Conservation (phyloP, 2,329 filamentous ascomycete species). For the Alternaria angustiovoidea region DNA sequence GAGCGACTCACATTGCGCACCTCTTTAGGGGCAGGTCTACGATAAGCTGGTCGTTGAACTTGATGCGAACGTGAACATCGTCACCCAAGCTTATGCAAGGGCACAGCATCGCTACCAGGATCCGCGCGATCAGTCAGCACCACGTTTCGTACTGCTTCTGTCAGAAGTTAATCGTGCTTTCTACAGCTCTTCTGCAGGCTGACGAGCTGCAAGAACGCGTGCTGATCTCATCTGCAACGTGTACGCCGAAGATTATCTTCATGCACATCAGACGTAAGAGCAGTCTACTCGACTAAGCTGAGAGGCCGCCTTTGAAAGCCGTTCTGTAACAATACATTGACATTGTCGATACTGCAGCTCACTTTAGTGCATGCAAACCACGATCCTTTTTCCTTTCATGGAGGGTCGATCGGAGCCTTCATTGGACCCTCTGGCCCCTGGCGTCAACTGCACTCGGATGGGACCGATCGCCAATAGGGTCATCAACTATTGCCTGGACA, state of each 20-base stretch:
- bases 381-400: conserved; percentile 8
- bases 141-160: conserved; percentile 19
- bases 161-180: conserved; percentile 20
- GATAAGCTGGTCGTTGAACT: conserved; percentile 4
- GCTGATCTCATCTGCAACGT: not conserved
- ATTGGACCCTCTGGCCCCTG: conserved; percentile 16
- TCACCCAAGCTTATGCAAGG: conserved; percentile 13
- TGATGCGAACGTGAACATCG: conserved; percentile 4
- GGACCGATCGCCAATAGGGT: conserved; percentile 8
- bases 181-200: not conserved
- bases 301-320: not conserved
- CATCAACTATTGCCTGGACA: not conserved
- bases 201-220: not conserved
- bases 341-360: conserved; percentile 21
- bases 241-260: not conserved
- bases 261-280: not conserved
- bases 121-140: conserved; percentile 11
- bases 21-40: not conserved
- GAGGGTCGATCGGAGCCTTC: conserved; percentile 4
- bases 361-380: conserved; percentile 19
- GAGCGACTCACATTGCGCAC: conserved; percentile 2
- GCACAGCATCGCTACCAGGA: not conserved
- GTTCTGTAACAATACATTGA: not conserved
- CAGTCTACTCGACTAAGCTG: not conserved
- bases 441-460: conserved; percentile 9